Conservation (phyloP, 176 grass and related monocot genomes). For the bread wheat (Triticum aestivum) region DNA sequence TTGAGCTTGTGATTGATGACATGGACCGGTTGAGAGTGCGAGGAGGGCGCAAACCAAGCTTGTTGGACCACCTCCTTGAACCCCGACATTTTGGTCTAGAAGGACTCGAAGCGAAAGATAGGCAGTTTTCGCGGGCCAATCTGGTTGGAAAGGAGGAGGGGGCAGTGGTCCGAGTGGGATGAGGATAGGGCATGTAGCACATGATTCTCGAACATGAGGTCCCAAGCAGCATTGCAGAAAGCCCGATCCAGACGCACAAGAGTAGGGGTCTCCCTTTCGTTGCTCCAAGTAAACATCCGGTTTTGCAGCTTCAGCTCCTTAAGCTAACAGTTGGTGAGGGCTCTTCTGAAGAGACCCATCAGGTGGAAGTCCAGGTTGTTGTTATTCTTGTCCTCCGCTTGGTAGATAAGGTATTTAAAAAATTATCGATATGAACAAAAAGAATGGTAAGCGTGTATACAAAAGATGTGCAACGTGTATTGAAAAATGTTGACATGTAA, state of each 20-base stretch:
- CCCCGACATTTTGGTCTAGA: neutral
- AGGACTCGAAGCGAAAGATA: neutral
- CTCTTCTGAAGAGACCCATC: neutral
- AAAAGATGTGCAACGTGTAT: too few relatives aligned
- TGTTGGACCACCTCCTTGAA: neutral
- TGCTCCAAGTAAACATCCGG: too few relatives aligned
- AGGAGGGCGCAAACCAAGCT: too few relatives aligned
- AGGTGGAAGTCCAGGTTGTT: neutral
- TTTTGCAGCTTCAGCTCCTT: neutral
- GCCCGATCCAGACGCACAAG: too few relatives aligned
- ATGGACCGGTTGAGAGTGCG: too few relatives aligned
- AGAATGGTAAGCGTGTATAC: too few relatives aligned
- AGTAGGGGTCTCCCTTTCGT: too few relatives aligned
- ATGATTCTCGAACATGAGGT: neutral
- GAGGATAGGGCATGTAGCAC: neutral
- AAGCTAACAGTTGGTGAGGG: neutral
- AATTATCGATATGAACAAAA: too few relatives aligned
- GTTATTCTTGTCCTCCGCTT: too few relatives aligned
- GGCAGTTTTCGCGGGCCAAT: neutral
- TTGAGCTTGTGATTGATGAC: neutral
- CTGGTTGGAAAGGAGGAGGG: neutral
- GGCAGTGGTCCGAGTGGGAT: neutral
- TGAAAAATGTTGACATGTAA: too few relatives aligned
- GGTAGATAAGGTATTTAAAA: too few relatives aligned
- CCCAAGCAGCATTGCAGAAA: neutral